A percentile compares a stretch with the other conserved stretches of the same genome.
Conservation (phyloP, 306 rosid genomes). For the Alnus rubra region DNA sequence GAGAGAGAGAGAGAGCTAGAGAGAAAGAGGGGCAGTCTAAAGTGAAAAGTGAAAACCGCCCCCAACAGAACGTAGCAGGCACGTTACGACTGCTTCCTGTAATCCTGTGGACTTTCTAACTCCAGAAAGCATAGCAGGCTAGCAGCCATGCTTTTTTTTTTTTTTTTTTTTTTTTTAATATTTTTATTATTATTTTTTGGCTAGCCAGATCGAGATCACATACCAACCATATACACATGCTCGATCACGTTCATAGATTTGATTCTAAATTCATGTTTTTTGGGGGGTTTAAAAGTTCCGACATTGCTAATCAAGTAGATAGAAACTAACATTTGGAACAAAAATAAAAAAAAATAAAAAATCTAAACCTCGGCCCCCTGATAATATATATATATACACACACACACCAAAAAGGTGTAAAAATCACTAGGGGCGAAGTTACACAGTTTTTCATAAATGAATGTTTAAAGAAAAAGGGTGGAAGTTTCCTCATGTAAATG, state of each 20-base stretch:
- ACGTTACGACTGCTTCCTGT: background rate
- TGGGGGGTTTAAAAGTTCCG: background rate
- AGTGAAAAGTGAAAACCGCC: background rate
- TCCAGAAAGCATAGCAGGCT: background rate
- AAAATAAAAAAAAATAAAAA: background rate
- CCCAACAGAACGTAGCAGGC: background rate
- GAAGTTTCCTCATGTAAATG: too few relatives aligned
- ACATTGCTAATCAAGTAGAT: background rate
- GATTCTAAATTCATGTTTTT: background rate
- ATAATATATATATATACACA: background rate
- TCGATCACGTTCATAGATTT: background rate
- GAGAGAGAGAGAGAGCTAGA: too few relatives aligned
- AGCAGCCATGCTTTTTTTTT: background rate
- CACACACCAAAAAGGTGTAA: background rate
- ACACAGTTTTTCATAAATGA: background rate
- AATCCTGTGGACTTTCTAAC: background rate
- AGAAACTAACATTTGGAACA: background rate
- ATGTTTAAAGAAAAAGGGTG: too few relatives aligned
- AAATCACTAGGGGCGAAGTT: background rate
- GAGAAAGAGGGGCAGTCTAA: too few relatives aligned
- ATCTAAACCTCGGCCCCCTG: too few relatives aligned
- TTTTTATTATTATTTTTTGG: background rate
- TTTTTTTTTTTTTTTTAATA: background rate
- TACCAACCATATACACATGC: background rate
- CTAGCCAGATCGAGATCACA: background rate